Percentiles rank a stretch among this genome's conserved stretches.
These are phyloP conservation scores for Lentinula boryana DNA, from an alignment of 768 basidiomycete genomes.

Conservation along the genomic window DNA sequence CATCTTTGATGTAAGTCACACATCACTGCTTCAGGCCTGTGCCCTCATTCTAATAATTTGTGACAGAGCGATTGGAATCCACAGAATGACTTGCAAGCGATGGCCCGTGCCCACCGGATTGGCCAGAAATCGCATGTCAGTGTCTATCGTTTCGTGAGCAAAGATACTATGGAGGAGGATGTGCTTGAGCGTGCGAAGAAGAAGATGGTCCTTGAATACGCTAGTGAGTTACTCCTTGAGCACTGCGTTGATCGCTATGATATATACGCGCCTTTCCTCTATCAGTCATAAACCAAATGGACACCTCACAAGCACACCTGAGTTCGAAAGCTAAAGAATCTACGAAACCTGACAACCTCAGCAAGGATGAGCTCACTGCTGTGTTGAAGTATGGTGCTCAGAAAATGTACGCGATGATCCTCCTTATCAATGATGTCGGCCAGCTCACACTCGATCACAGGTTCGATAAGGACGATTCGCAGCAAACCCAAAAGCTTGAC, in stretches of 20 bases:
- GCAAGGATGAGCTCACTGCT: slow-evolving; percentile 94
- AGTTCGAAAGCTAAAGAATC: slow-evolving; percentile 74
- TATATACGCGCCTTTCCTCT: not conserved
- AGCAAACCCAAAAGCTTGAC: slow-evolving; percentile 92
- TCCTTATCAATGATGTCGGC: slow-evolving; percentile 3
- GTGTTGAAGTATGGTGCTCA: slow-evolving; percentile 99
- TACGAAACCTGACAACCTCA: slow-evolving; percentile 77
- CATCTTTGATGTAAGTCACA: slow-evolving; percentile 85
- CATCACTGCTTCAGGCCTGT: slow-evolving; percentile 7
- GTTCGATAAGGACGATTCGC: slow-evolving; percentile 95
- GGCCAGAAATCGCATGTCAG: slow-evolving; percentile 98
- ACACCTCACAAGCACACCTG: slow-evolving; percentile 95
- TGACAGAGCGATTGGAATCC: slow-evolving; percentile 95
- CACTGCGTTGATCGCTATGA: slow-evolving; percentile 7
- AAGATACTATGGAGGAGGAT: slow-evolving; percentile 99
- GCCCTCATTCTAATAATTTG: slow-evolving; percentile 3
- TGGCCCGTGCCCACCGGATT: slow-evolving; percentile 98
- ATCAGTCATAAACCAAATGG: slow-evolving; percentile 99
- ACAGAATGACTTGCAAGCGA: slow-evolving; percentile 97
- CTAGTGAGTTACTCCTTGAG: slow-evolving; percentile 60
- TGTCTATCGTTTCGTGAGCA: slow-evolving; percentile 97
- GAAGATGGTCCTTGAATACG: slow-evolving; percentile 99
- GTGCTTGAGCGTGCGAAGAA: slow-evolving; percentile 96
- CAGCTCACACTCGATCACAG: slow-evolving; percentile 30
- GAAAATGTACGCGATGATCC: slow-evolving; percentile 65